Conservation (phyloP, 306 rosid genomes). For the Quillaja saponaria region DNA sequence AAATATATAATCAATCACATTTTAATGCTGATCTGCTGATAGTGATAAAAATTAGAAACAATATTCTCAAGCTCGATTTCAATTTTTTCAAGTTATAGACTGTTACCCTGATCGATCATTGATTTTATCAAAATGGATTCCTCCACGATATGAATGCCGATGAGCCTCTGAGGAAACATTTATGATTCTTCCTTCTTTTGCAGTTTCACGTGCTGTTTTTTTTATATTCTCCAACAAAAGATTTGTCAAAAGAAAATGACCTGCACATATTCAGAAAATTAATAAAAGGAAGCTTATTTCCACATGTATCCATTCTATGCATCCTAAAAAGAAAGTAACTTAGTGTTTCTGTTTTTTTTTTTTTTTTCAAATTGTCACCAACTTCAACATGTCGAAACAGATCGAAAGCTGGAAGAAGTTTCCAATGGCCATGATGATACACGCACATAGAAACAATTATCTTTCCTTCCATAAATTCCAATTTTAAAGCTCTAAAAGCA, state of each 20-base stretch:
- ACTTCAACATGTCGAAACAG: conserved; percentile 14
- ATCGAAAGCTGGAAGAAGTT: background rate
- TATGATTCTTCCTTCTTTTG: conserved; percentile 78
- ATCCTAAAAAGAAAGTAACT: background rate
- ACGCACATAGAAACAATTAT: background rate
- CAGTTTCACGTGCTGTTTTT: conserved; percentile 59
- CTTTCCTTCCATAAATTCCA: too few relatives aligned
- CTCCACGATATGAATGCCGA: conserved; percentile 58
- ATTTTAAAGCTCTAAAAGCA: background rate
- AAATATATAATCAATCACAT: conserved; percentile 15
- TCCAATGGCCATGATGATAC: background rate
- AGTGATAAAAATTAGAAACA: conserved; percentile 11
- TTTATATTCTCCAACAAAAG: conserved; percentile 81
- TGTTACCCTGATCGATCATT: conserved; percentile 71
- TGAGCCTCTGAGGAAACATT: conserved; percentile 79
- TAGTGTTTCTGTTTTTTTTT: background rate
- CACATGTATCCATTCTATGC: conserved; percentile 5
- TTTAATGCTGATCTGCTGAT: conserved; percentile 2
- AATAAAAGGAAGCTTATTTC: background rate
- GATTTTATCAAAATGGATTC: conserved; percentile 64
- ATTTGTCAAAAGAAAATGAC: conserved; percentile 84
- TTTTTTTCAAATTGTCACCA: background rate
- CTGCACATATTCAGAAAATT: conserved; percentile 39
- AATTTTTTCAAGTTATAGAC: too few relatives aligned
- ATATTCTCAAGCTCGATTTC: too few relatives aligned